Conservation (phyloP, 208 protist species). For the Leishmania gerbilli region DNA sequence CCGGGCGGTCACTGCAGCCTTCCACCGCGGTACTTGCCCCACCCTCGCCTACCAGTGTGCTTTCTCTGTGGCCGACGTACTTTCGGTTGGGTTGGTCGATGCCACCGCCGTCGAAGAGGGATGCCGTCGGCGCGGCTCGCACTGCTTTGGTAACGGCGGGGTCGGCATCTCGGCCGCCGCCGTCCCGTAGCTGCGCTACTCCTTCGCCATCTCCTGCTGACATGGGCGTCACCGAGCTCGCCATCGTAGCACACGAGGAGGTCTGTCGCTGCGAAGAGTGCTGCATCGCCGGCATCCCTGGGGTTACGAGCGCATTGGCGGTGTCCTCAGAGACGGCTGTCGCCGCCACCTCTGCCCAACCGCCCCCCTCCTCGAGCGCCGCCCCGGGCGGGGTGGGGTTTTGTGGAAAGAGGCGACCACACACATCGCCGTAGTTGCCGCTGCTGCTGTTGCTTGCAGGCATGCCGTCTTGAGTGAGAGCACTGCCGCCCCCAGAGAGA, state of each 20-base stretch:
- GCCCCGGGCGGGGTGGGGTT: neutral
- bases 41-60: neutral
- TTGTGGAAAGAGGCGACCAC: neutral
- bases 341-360: neutral
- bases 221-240: neutral
- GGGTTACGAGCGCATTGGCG: neutral
- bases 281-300: neutral
- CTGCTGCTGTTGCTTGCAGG: neutral
- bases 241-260: neutral
- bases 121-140: neutral
- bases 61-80: neutral
- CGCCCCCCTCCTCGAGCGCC: neutral
- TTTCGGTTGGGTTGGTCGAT: neutral
- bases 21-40: neutral
- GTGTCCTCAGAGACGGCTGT: neutral
- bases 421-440: neutral
- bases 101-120: neutral
- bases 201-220: neutral
- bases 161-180: neutral
- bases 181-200: neutral
- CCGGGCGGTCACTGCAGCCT: neutral
- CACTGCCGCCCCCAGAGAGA: neutral
- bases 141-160: neutral
- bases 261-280: neutral
- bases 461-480: neutral